Evolutionary conservation across 192 early-diverging fungal species (phyloP), one percentile per base, ranked within the genome.

Genomic region (Phycomyces blakesleeanus): DNA sequence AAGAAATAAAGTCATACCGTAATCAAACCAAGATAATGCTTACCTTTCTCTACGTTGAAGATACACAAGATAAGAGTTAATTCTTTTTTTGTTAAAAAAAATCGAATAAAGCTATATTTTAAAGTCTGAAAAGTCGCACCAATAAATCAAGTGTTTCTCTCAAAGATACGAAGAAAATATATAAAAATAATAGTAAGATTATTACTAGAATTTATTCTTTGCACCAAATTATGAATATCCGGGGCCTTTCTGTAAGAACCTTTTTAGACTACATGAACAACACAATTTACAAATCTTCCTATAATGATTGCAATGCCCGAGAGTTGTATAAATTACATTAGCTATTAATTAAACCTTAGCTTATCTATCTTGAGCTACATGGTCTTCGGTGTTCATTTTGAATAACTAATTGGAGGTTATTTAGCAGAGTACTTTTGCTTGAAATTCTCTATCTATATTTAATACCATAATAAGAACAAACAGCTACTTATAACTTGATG

Each of bases 211-310:
- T 55, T 61, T 21, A 81, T 10, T 34, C 20, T 47, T 11, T 72
- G 55, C 39, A 81, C 21, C 15, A 81, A 65, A 5, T 21, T 14
- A 49, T 73, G 71, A 54, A 82, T 64, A 6, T 61, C 53, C 29
- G 60, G 40, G 12, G 64, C 68, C 22, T 51, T 38, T 37, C 71
- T 71, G 25, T 71, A 56, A 22, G 72, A 57, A 15, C 76, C 73
- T 22, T 37, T 57, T n/a, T 69, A 73, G 15, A 86, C 66, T 18
- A 67, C 59, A 47, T 83, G 83, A 66, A 85, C 83, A 6, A 73
- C 72, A 14, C 78, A 69, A 49, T 83, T 70, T 83, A 86, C 85
- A 24, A 86, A 55, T 57, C 85, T 83, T 49, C 84, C 84, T 9
- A 81, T 84, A 27, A 86, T 76, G 66, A 85, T 83, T 10, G 81